Conservation (phyloP, 768 basidiomycete genomes). For the Rhizopogon roseolus region DNA sequence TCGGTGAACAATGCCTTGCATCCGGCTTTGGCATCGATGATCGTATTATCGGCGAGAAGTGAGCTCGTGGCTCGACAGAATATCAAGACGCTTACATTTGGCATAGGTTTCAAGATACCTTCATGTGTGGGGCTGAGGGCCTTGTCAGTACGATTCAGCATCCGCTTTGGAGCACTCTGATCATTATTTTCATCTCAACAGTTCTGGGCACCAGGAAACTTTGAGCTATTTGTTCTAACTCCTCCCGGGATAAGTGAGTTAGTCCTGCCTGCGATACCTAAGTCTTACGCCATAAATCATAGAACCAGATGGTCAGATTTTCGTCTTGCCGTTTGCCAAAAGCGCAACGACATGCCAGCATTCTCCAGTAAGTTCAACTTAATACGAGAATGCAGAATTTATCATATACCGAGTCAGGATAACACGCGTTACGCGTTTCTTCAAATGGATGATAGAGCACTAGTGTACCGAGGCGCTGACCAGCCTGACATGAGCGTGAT, state of each 20-base stretch:
- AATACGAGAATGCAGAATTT: not conserved
- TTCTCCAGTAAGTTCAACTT: conserved; percentile 61
- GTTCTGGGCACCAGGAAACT: conserved; percentile 95
- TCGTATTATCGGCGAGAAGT: conserved; percentile 48
- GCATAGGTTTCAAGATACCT: conserved; percentile 67
- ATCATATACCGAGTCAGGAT: conserved; percentile 49
- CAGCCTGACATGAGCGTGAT: conserved; percentile 98
- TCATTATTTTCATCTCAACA: conserved; percentile 23
- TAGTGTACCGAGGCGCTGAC: conserved; percentile 93
- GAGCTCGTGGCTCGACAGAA: conserved; percentile 6
- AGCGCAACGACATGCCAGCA: conserved; percentile 91
- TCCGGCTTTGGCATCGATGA: conserved; percentile 72
- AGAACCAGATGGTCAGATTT: conserved; percentile 71
- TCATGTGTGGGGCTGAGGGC: conserved; percentile 75
- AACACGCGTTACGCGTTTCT: conserved; percentile 95
- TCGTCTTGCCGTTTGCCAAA: conserved; percentile 88
- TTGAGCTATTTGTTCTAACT: conserved; percentile 78
- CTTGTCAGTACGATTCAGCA: conserved; percentile 46
- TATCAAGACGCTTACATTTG: conserved; percentile 16
- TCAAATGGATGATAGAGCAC: conserved; percentile 90
- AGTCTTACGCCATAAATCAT: conserved; percentile 8
- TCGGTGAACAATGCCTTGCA: conserved; percentile 82
- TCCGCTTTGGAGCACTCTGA: not conserved
- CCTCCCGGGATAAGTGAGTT: conserved; percentile 46
- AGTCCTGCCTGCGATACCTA: not conserved